phyloP scores from a whole-genome alignment of 2,329 filamentous ascomycete genomes.

The Talaromyces sp. region DNA sequence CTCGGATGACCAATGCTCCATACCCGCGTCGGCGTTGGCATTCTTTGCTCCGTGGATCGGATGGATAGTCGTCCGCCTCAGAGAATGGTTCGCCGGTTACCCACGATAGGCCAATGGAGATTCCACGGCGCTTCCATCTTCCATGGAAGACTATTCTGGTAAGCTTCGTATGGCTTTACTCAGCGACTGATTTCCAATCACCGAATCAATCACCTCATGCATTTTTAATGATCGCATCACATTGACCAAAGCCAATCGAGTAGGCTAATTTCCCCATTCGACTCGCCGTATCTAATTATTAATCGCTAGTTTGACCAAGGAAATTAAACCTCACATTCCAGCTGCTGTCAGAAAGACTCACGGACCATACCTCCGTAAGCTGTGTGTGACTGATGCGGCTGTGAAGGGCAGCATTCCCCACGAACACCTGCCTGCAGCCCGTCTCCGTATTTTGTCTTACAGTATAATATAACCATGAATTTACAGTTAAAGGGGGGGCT shows the following conservation, averaged over 20 bases:
- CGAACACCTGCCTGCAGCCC: background rate
- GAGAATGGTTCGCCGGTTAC: background rate
- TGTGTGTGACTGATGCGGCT: background rate
- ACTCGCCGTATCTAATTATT: background rate
- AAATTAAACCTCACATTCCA: too few relatives aligned
- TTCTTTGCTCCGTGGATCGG: constrained; percentile 1
- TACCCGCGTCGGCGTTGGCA: too few relatives aligned
- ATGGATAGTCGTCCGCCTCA: too few relatives aligned
- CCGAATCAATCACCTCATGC: background rate
- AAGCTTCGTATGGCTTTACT: background rate
- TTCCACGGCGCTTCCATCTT: background rate
- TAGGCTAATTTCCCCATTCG: background rate
- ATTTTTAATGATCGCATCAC: background rate
- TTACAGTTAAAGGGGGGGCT: constrained; percentile 1
- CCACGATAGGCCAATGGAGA: background rate
- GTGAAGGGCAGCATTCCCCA: constrained; percentile 3
- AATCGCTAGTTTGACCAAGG: background rate
- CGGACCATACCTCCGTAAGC: constrained; percentile 3
- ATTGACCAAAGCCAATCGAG: background rate
- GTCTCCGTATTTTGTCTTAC: too few relatives aligned
- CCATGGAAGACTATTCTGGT: background rate
- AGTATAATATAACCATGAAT: background rate
- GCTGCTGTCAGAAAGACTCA: background rate
- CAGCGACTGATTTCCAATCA: background rate
- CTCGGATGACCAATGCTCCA: constrained; percentile 7